Conservation (phyloP, 441 rosid species). For the Omphalea diandra region DNA sequence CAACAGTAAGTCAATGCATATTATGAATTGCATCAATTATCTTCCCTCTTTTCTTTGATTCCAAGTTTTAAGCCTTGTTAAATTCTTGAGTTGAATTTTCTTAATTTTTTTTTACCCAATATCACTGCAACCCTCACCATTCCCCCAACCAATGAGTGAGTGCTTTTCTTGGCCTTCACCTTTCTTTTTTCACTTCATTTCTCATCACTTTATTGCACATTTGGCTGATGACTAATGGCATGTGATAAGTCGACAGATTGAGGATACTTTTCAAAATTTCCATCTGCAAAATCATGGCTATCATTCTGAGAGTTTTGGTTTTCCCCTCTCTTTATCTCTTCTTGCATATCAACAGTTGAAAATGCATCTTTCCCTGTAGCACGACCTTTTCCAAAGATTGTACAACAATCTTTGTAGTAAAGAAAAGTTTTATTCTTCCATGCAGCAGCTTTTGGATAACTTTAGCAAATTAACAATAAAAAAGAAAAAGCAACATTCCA, state of each 20-base stretch:
- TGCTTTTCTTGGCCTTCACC: neutral
- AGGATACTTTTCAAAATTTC: neutral
- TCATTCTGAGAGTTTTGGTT: neutral
- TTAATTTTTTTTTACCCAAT: neutral
- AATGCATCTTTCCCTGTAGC: too few species aligned
- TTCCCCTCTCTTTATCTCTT: neutral
- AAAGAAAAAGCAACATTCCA: too few species aligned
- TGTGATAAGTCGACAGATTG: too few species aligned
- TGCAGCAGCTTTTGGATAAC: neutral
- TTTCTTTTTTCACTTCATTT: neutral
- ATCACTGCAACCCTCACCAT: neutral
- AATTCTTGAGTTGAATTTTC: neutral
- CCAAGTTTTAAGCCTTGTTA: neutral
- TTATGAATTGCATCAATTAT: neutral
- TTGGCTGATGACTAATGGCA: too few species aligned
- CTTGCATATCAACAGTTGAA: too few species aligned
- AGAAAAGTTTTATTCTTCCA: neutral
- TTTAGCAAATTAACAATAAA: neutral
- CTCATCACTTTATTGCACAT: too few species aligned
- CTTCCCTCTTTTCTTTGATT: neutral
- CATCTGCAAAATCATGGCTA: neutral
- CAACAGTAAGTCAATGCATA: neutral
- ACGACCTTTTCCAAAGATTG: neutral
- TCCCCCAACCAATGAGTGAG: neutral
- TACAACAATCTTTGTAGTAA: neutral